A percentile compares a stretch with the other conserved stretches of the same genome.
Evolutionary conservation across 176 grass and related monocot genomes (phyloP).

Genomic region (Oropetium thomaeum): DNA sequence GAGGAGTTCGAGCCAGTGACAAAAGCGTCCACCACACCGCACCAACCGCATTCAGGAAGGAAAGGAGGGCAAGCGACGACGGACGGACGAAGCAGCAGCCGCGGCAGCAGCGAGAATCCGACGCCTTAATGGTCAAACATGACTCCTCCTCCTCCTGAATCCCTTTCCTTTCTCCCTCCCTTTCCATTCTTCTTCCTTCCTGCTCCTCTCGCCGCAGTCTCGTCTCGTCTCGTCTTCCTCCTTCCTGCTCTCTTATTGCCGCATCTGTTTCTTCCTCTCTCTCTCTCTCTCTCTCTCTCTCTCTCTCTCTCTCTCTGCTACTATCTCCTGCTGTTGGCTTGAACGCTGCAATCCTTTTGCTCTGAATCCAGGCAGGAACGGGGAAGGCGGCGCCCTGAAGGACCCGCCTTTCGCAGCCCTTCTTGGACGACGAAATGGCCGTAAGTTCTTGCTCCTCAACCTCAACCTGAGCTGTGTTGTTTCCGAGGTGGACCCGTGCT

Average conservation of each 20-base stretch:
- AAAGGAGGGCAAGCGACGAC: neutral
- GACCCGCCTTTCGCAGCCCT: constrained; percentile 12
- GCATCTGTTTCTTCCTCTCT: neutral
- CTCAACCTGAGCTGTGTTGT: neutral
- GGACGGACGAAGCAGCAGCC: neutral
- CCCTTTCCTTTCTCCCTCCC: neutral
- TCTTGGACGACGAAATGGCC: constrained; percentile 41
- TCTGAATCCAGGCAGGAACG: constrained; percentile 27
- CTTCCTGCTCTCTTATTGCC: constrained; percentile 9
- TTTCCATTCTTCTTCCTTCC: neutral
- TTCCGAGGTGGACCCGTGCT: neutral
- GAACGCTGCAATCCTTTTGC: constrained; percentile 29
- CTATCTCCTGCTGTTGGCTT: neutral
- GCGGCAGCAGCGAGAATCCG: constrained; percentile 19
- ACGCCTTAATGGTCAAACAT: constrained; percentile 54
- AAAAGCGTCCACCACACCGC: constrained; percentile 6
- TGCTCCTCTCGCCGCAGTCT: neutral
- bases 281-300: neutral
- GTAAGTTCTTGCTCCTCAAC: constrained; percentile 43
- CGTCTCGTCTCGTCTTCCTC: constrained; percentile 37
- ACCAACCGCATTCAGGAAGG: constrained; percentile 11
- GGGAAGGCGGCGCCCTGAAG: constrained; percentile 24
- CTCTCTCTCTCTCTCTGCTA: neutral
- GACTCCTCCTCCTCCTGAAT: neutral
- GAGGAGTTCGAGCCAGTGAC: constrained; percentile 12